A percentile compares a stretch with the other conserved stretches of the same genome.
These are phyloP conservation scores for Fusarium annulatum DNA, from an alignment of 2,329 filamentous ascomycete genomes.

Conservation along the genomic window DNA sequence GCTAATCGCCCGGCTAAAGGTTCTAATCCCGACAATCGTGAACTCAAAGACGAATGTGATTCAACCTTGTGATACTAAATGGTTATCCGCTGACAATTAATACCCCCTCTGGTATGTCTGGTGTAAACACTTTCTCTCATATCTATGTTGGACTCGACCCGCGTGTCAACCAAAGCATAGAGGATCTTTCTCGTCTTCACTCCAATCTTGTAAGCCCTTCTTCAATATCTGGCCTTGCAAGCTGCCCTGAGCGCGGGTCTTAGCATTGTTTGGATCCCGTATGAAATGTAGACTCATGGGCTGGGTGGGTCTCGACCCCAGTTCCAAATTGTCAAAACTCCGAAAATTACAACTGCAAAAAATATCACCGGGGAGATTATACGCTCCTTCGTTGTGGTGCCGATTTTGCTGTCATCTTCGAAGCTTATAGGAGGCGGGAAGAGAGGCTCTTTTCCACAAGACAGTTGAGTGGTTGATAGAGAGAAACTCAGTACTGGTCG, in stretches of 20 bases:
- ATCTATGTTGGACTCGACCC: rapidly evolving
- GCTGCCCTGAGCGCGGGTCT: rapidly evolving
- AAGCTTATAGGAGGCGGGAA: background rate
- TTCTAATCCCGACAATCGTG: too few relatives aligned
- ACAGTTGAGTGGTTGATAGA: too few relatives aligned
- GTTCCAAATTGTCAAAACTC: background rate
- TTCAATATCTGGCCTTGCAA: background rate
- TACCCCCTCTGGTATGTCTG: background rate
- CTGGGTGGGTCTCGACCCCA: background rate
- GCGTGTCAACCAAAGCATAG: rapidly evolving
- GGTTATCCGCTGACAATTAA: too few relatives aligned
- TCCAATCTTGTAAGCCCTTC: background rate
- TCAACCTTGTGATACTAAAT: background rate
- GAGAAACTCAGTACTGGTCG: background rate
- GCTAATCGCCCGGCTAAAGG: background rate
- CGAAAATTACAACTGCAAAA: rapidly evolving
- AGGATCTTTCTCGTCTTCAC: background rate
- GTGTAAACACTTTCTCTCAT: background rate
- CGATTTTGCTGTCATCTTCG: background rate
- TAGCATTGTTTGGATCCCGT: background rate
- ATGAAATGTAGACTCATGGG: background rate
- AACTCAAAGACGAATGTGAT: too few relatives aligned
- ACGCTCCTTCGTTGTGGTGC: background rate
- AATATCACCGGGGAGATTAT: background rate
- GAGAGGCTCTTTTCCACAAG: background rate